Evolutionary conservation across 768 basidiomycete genomes (phyloP), one percentile per base, ranked within the genome.

Genomic region (Lentinus tigrinus): DNA sequence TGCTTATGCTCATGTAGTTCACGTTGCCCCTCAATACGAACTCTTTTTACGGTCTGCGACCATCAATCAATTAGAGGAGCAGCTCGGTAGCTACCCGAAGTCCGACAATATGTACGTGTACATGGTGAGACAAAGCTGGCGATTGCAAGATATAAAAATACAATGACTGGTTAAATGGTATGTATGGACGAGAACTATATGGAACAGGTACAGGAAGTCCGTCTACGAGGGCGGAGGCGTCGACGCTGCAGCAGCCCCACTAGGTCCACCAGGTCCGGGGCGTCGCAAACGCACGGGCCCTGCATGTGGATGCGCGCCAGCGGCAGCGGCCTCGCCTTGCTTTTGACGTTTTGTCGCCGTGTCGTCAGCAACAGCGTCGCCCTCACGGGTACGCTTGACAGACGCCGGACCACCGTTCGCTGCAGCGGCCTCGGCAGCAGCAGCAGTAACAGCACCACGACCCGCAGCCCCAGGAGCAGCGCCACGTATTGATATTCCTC

Each of bases 281-380:
- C 31, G 31, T 31, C 31, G 31, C 31, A 31, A 31, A 11, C 31
- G 31, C 1, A 31, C 31, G 6, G 31, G 31, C 31, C 7, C 7
- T 6, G 31, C 31, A 3, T 31, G 31, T 31, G 31, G 31, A 31
- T 11, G 7, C 11, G 77, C 55, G 9, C 46, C 75, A 56, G 74
- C 66, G 44, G 46, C 36, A 5, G 23, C 61, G 24, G 57, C 63
- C 34, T 78, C 77, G 43, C 83, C 81, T 47, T 83, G 83, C 67
- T 87, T 89, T 52, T 87, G 60, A 43, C 88, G 82, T 66, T 90
- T 89, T 0, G 81, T 85, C 31, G 89, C 73, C 10, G 85, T 81
- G 64, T 85, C 84, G 19, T 85, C 85, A 0, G 72, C 60, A n/a
- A 68, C 21, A 21, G 65, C 62, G 24, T 72, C 69, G 11, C 74